phyloP scores from a whole-genome alignment of 1,139 yeast genomes.

The Protomyces macrosporus region DNA sequence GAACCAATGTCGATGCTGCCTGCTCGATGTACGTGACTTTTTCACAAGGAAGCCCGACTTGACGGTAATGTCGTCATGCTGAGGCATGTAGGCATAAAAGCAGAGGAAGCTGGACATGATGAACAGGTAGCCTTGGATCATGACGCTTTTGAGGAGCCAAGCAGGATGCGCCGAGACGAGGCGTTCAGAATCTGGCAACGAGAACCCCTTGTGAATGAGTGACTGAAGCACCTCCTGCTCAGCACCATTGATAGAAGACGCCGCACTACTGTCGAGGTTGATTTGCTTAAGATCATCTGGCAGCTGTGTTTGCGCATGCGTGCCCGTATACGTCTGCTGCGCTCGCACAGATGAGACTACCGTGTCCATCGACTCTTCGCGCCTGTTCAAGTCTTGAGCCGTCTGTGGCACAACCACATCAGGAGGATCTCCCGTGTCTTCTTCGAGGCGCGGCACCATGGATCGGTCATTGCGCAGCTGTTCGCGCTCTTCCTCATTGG shows the following conservation, averaged over 20 bases:
- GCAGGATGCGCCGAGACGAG: conserved; percentile 46
- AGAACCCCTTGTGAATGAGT: background rate
- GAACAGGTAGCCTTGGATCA: conserved; percentile 79
- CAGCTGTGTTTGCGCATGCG: background rate
- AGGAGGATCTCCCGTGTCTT: background rate
- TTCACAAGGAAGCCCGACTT: conserved; percentile 48
- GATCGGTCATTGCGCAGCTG: background rate
- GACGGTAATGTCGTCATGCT: conserved; percentile 46
- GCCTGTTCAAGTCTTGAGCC: background rate
- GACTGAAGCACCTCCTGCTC: background rate
- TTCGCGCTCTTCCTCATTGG: background rate
- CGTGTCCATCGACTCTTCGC: background rate
- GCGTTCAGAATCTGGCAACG: background rate
- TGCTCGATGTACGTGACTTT: conserved; percentile 33
- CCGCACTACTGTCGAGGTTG: background rate
- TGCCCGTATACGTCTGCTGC: background rate
- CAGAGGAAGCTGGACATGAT: conserved; percentile 60
- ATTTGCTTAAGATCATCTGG: background rate
- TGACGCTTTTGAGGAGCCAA: conserved; percentile 77
- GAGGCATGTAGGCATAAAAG: conserved; percentile 78
- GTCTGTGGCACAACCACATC: background rate
- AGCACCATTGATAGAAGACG: background rate
- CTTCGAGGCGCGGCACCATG: background rate
- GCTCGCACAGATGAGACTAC: background rate
- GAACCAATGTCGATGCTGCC: conserved; percentile 60